phyloP scores from a whole-genome alignment of 2,329 filamentous ascomycete genomes.

The Colletotrichum theobromicola region DNA sequence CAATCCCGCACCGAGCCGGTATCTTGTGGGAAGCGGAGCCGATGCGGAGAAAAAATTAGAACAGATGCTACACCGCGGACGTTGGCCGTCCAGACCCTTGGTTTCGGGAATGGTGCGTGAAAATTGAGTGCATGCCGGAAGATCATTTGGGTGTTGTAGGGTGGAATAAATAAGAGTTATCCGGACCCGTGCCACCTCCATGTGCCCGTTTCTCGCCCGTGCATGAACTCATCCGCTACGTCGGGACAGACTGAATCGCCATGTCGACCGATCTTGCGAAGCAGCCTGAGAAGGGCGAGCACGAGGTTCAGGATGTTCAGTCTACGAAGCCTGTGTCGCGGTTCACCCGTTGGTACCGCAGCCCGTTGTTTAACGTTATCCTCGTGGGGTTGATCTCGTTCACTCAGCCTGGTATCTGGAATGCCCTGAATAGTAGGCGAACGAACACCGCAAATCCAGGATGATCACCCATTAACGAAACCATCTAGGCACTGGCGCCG shows the following conservation, averaged over 20 bases:
- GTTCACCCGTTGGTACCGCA: slow-evolving; percentile 44
- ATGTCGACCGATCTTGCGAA: slow-evolving; percentile 12
- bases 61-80: neutral
- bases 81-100: neutral
- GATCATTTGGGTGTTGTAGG: neutral
- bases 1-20: neutral
- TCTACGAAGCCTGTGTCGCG: slow-evolving; percentile 28
- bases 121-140: neutral
- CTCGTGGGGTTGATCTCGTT: slow-evolving; percentile 48
- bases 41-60: neutral
- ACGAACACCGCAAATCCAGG: fast-evolving
- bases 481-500: slow-evolving; percentile 55
- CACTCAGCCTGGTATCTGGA: slow-evolving; percentile 53
- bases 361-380: slow-evolving; percentile 51
- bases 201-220: neutral
- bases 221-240: neutral
- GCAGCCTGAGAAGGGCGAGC: slow-evolving; percentile 2
- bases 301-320: neutral
- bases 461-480: neutral
- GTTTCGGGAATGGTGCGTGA: neutral
- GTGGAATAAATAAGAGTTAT: neutral
- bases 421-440: slow-evolving; percentile 44
- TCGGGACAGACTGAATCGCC: neutral
- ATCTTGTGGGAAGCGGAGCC: neutral
- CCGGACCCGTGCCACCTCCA: neutral